Conservation (phyloP, 2,329 filamentous ascomycete species). For the Talaromyces sp. region DNA sequence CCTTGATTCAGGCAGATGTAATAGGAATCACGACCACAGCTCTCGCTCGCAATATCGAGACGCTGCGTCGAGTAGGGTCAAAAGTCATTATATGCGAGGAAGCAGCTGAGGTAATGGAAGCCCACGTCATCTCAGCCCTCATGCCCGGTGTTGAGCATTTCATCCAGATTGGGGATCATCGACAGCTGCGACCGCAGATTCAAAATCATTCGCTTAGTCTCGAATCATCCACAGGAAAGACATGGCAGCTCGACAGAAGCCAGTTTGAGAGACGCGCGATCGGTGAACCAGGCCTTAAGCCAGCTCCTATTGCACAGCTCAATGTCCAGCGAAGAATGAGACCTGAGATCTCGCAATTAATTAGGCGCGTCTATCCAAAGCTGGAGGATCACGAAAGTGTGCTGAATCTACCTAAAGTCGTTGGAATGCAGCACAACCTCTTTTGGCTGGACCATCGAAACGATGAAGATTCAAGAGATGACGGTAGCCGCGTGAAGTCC, state of each 20-base stretch:
- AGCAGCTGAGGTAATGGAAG: slow-evolving; percentile 69
- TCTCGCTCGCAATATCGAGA: slow-evolving; percentile 14
- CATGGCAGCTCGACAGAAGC: slow-evolving; percentile 11
- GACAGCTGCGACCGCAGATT: slow-evolving; percentile 37
- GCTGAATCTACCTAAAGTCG: slow-evolving; percentile 9
- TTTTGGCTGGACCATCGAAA: slow-evolving; percentile 49
- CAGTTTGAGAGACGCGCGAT: slow-evolving; percentile 16
- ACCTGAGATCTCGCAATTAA: slow-evolving; percentile 1
- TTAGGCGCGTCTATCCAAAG: background rate
- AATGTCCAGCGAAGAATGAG: slow-evolving; percentile 16
- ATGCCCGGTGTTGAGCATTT: slow-evolving; percentile 44
- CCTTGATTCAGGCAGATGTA: too few relatives aligned
- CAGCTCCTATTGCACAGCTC: background rate
- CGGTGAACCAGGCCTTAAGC: background rate
- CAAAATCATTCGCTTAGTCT: slow-evolving; percentile 22
- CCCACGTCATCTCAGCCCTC: slow-evolving; percentile 51
- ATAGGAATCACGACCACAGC: slow-evolving; percentile 17
- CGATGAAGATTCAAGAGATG: slow-evolving; percentile 43
- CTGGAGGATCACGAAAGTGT: background rate
- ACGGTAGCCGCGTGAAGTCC: slow-evolving; percentile 45
- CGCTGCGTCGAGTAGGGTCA: slow-evolving; percentile 6
- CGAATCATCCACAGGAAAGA: background rate
- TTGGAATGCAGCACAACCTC: slow-evolving; percentile 16
- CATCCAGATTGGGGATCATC: slow-evolving; percentile 42
- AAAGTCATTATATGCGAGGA: slow-evolving; percentile 63